Evolutionary conservation across 2,329 filamentous ascomycete genomes (phyloP).

Genomic region (Colletotrichum sp.): DNA sequence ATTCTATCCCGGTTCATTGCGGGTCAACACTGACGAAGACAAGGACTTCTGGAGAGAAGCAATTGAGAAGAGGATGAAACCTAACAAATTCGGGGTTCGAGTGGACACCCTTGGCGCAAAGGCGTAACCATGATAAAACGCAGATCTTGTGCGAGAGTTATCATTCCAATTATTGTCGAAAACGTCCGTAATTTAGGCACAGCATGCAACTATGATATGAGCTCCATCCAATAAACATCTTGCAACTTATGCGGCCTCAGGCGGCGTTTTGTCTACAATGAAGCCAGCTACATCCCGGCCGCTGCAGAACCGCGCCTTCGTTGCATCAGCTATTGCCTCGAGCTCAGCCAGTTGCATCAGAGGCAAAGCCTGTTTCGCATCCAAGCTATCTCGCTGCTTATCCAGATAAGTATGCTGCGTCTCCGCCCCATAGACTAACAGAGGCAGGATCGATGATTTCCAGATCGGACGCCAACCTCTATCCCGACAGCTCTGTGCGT

Average conservation of each 20-base stretch:
- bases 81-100: too few relatives aligned
- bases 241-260: not conserved
- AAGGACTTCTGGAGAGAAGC: too few relatives aligned
- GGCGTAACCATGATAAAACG: too few relatives aligned
- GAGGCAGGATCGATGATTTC: not conserved
- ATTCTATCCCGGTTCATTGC: too few relatives aligned
- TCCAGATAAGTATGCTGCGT: not conserved
- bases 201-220: not conserved
- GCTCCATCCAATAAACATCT: accelerated
- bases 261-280: not conserved
- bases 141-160: accelerated
- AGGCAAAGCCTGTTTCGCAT: not conserved
- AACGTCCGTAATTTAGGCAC: not conserved
- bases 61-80: too few relatives aligned
- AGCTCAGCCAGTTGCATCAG: not conserved
- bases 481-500: not conserved
- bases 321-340: not conserved
- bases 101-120: too few relatives aligned
- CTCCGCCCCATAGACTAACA: not conserved
- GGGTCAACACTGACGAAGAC: too few relatives aligned
- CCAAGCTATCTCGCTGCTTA: not conserved
- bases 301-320: not conserved
- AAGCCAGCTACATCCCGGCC: not conserved
- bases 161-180: too few relatives aligned
- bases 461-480: not conserved